phyloP scores from a whole-genome alignment of 192 early-diverging fungal genomes.

The Coemansia sp. region DNA sequence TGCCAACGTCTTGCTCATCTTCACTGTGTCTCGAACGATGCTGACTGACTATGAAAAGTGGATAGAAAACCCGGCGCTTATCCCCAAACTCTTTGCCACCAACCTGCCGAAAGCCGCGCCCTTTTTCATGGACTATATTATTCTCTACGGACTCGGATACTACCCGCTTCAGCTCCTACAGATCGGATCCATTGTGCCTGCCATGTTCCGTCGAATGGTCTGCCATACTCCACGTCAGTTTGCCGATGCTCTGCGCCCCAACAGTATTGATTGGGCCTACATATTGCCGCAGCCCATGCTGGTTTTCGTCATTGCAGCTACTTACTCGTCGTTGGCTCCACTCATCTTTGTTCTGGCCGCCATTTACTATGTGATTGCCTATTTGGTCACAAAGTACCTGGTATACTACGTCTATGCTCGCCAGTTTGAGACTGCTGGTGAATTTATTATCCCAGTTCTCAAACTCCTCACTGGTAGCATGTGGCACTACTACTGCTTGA shows the following conservation, averaged over 20 bases:
- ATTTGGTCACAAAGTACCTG: constrained; percentile 74
- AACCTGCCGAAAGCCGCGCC: constrained; percentile 71
- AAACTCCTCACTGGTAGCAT: constrained; percentile 48
- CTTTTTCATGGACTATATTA: constrained; percentile 78
- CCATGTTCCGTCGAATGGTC: constrained; percentile 59
- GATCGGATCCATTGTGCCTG: constrained; percentile 63
- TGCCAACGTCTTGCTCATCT: constrained; percentile 75
- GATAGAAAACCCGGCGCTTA: constrained; percentile 66
- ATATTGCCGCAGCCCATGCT: constrained; percentile 71
- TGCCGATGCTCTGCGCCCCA: constrained; percentile 68
- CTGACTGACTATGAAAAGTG: constrained; percentile 68
- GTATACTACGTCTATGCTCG: constrained; percentile 76
- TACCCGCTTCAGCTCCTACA: constrained; percentile 71
- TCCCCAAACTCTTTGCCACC: constrained; percentile 68
- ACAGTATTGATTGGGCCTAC: constrained; percentile 67
- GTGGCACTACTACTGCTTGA: constrained; percentile 56
- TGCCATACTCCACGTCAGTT: constrained; percentile 80
- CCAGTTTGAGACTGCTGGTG: constrained; percentile 70
- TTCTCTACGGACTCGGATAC: constrained; percentile 71
- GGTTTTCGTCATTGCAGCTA: constrained; percentile 71
- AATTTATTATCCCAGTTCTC: constrained; percentile 52
- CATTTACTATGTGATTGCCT: constrained; percentile 67
- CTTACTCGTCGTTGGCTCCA: constrained; percentile 76
- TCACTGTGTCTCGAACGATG: constrained; percentile 68
- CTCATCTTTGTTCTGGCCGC: constrained; percentile 70